These are phyloP conservation scores for Metschnikowia gelsemii DNA, from an alignment of 805 yeast genomes.

Conservation along the genomic window DNA sequence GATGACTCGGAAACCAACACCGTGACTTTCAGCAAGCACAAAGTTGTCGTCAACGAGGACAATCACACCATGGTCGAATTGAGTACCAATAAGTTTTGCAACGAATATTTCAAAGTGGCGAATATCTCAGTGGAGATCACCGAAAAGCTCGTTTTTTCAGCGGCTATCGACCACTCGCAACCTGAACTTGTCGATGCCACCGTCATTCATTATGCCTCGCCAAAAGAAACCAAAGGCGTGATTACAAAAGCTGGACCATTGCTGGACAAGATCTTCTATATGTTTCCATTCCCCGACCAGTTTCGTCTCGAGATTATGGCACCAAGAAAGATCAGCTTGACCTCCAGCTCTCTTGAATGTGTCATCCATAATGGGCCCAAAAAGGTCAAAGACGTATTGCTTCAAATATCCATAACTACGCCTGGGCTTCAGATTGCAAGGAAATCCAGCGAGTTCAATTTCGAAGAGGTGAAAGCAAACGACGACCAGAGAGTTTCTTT, in stretches of 20 bases:
- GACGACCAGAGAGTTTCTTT: constrained; percentile 26
- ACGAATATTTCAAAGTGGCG: constrained; percentile 4
- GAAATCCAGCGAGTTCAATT: background rate
- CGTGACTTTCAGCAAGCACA: constrained; percentile 12
- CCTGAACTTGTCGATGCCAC: constrained; percentile 8
- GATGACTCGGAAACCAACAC: constrained; percentile 14
- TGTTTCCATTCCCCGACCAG: constrained; percentile 8
- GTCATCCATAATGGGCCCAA: constrained; percentile 31
- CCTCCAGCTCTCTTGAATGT: constrained; percentile 27
- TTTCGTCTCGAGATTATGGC: constrained; percentile 29
- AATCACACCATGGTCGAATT: constrained; percentile 12
- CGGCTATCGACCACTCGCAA: background rate
- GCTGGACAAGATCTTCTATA: constrained; percentile 1
- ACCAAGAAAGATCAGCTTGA: constrained; percentile 29
- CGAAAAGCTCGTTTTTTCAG: constrained; percentile 9
- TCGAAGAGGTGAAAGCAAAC: constrained; percentile 3
- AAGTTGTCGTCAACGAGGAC: constrained; percentile 10
- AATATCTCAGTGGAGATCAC: constrained; percentile 11
- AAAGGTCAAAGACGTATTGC: constrained; percentile 21
- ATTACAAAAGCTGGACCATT: background rate
- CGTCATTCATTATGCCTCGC: constrained; percentile 10
- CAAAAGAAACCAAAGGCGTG: background rate
- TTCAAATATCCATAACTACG: constrained; percentile 12
- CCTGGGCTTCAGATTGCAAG: constrained; percentile 20
- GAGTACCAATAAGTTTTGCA: constrained; percentile 7